phyloP scores from a whole-genome alignment of 345 rosid species.

The Bretschneidera sinensis region DNA sequence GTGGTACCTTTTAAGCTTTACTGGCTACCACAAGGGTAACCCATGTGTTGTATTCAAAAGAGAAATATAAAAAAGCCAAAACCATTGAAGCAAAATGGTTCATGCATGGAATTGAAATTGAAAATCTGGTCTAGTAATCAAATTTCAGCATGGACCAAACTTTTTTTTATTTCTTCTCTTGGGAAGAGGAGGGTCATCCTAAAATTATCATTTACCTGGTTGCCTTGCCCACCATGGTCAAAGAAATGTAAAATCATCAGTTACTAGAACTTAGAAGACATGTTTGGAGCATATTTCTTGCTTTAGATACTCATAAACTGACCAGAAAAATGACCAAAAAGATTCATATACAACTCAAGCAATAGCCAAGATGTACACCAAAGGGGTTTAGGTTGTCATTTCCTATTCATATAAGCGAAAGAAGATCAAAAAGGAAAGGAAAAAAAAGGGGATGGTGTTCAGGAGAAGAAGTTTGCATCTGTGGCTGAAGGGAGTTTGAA shows the following conservation, averaged over 20 bases:
- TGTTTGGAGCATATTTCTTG: background rate
- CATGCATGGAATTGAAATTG: background rate
- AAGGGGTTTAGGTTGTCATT: background rate
- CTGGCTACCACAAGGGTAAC: background rate
- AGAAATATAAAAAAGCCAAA: background rate
- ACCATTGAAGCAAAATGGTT: background rate
- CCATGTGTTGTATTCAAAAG: background rate
- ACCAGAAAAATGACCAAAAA: background rate
- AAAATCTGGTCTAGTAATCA: background rate
- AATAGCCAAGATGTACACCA: slow-evolving; percentile 8
- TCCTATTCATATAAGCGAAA: no score
- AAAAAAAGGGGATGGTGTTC: no score
- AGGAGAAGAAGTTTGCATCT: slow-evolving; percentile 13
- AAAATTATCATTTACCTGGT: background rate
- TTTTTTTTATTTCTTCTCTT: no score
- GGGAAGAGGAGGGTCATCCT: no score
- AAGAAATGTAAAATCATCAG: slow-evolving; percentile 8
- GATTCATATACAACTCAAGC: slow-evolving; percentile 5
- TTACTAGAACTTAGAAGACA: background rate
- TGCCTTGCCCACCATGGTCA: background rate
- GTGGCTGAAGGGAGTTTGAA: slow-evolving; percentile 15
- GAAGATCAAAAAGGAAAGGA: no score
- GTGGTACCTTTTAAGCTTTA: background rate
- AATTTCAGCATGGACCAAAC: background rate
- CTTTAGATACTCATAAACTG: background rate